Base-by-base conservation (phyloP, 805 yeast species). In the Myxozyma vanderwaltii region DNA sequence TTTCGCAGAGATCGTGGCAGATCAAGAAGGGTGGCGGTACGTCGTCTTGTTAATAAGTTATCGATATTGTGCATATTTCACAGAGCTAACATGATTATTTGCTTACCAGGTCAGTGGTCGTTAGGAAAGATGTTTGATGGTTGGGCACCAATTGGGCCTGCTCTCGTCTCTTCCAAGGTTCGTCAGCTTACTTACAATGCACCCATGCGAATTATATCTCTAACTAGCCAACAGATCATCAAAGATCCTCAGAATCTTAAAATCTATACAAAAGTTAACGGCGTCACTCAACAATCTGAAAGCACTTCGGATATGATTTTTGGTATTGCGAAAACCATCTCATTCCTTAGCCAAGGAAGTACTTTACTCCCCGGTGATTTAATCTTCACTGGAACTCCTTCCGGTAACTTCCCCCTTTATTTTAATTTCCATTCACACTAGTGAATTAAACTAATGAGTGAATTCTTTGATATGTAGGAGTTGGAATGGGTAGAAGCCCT, bases 81-180 rank as follows among this genome's bases (percentile, higher is more conserved):
- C n/a, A n/a, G n/a, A n/a, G n/a, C n/a, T n/a, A n/a, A n/a, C 13
- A 44, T 29, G 24, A 54, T 48, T 3, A 45, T 31, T 13, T 15
- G 4, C n/a, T 19, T 44, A 15, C 17, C 5, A 60, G 64, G 82
- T 19, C 86, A 82, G 63, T 82, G 81, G 76, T 71, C 76, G 39
- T 69, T 77, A 10, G 82, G 83, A 10, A 82, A 82, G 70, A 77
- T 77, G 77, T 81, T 78, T 64, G 86, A 82, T 58, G 78, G 78
- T 3, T 82, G 79, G 78, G 83, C 84, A 1, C 86, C 86, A 23
- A 67, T 82, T 54, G 86, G 85, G 2, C 86, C 86, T 4, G 80
- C 78, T 6, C 73, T 82, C 48, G 82, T 80, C 2, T 71, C 80
- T 1, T 56, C 76, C 2, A 53, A 57, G 31, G 68, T 59, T 51